Evolutionary conservation across 441 rosid genomes (phyloP).

Genomic region (Corymbia citriodora): DNA sequence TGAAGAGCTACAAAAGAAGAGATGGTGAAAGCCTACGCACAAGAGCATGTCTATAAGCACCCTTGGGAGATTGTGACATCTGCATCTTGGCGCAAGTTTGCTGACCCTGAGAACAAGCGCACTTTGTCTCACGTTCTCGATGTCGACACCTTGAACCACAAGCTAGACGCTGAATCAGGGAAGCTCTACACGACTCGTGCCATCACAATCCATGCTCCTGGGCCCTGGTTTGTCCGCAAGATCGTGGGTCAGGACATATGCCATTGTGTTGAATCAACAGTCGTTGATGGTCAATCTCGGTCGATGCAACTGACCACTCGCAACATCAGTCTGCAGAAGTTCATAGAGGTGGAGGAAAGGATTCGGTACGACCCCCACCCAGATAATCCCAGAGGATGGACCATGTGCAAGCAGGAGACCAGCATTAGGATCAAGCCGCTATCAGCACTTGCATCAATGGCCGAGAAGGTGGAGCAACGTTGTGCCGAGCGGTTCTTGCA

Average conservation of each 20-base stretch:
- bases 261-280: slow-evolving; percentile 87
- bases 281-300: slow-evolving; percentile 60
- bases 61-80: slow-evolving; percentile 97
- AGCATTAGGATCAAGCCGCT: slow-evolving; percentile 84
- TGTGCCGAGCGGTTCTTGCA: slow-evolving; percentile 91
- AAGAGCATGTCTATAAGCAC: slow-evolving; percentile 90
- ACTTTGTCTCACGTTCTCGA: slow-evolving; percentile 77
- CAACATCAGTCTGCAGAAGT: slow-evolving; percentile 86
- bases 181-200: slow-evolving; percentile 88
- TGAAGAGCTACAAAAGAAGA: background rate
- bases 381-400: slow-evolving; percentile 70
- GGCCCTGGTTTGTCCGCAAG: slow-evolving; percentile 85
- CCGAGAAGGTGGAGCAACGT: slow-evolving; percentile 87
- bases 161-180: slow-evolving; percentile 56
- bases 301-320: slow-evolving; percentile 91
- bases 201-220: slow-evolving; percentile 80
- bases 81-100: slow-evolving; percentile 95
- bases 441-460: slow-evolving; percentile 91
- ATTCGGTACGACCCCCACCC: slow-evolving; percentile 87
- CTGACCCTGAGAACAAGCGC: slow-evolving; percentile 89
- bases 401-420: slow-evolving; percentile 84
- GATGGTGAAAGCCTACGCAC: slow-evolving; percentile 82
- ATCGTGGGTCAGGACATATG: slow-evolving; percentile 87
- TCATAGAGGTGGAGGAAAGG: slow-evolving; percentile 88
- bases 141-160: slow-evolving; percentile 73